phyloP scores from a whole-genome alignment of 495 filamentous ascomycete genomes.

The Aspergillus coremiiformis region DNA sequence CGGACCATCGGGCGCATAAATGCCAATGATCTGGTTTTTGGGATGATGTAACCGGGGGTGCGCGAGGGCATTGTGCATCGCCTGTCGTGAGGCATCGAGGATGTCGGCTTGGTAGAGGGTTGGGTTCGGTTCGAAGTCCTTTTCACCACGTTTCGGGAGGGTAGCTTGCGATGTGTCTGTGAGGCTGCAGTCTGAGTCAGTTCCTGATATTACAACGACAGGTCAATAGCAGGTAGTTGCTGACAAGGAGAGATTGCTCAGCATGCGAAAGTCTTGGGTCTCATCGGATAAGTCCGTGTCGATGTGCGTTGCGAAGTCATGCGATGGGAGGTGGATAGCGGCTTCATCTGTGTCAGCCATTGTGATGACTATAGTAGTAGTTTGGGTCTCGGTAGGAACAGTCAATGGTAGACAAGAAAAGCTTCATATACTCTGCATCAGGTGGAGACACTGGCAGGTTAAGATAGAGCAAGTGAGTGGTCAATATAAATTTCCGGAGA shows the following conservation, averaged over 20 bases:
- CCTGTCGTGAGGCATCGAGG: slow-evolving; percentile 71
- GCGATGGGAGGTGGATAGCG: slow-evolving; percentile 24
- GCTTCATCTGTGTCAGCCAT: slow-evolving; percentile 49
- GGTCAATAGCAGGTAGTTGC: neutral
- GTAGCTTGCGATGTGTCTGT: slow-evolving; percentile 30
- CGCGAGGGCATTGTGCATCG: slow-evolving; percentile 83
- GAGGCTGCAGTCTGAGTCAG: slow-evolving; percentile 17
- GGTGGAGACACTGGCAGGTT: neutral
- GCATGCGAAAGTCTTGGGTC: slow-evolving; percentile 79
- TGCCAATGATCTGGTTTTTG: slow-evolving; percentile 47
- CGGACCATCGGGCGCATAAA: slow-evolving; percentile 39
- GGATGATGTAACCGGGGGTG: slow-evolving; percentile 58
- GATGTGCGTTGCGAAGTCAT: slow-evolving; percentile 23
- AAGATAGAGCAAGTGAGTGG: neutral
- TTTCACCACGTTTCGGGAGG: slow-evolving; percentile 76
- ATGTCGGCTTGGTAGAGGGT: slow-evolving; percentile 69
- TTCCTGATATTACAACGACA: neutral
- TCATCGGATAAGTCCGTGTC: slow-evolving; percentile 73
- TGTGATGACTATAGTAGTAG: neutral
- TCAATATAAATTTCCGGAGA: slow-evolving; percentile 1
- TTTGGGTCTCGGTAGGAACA: neutral
- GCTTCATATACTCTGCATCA: neutral
- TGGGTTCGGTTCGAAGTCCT: slow-evolving; percentile 92
- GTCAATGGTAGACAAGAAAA: neutral
- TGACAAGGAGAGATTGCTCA: slow-evolving; percentile 53